Evolutionary conservation across 768 basidiomycete genomes (phyloP), one percentile per base, ranked within the genome.

Genomic region (Kwoniella europaea): DNA sequence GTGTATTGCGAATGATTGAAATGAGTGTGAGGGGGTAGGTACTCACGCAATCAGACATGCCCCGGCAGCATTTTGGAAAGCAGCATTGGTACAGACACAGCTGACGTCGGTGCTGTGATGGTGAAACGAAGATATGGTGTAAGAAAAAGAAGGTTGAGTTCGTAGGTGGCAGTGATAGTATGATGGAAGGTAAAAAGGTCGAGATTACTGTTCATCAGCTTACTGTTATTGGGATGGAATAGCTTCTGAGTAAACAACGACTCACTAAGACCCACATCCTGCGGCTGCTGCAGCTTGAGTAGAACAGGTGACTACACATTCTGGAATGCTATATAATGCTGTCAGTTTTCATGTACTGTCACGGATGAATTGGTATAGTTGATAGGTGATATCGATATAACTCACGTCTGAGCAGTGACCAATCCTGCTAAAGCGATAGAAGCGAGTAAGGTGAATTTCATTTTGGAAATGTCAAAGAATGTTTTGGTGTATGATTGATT

Each of bases 11-110:
- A 22, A 42, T 53, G 4, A 65, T 27, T 27, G 27, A 27, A 27
- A 27, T 2, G 27, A 27, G 27, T 27, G 35, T 35, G 29, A 6
- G 29, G 10, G 0, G 50, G 20, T 13, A 63, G 24, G 0, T 10
- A 77, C 79, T 76, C 63, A 80, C 79, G 79, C 71, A 16, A 61
- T 27, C 16, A 80, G 65, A 70, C 79, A 80, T 6, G 71, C 67
- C 3, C 67, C 66, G 35, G 79, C 79, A 22, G 56, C 55, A 59
- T 74, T 76, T 63, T 78, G 78, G 77, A 82, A 82, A 7, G 68
- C 69, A 22, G 79, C 76, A 50, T 59, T 73, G 42, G 73, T 69
- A 61, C 81, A 82, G 64, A 80, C 74, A 72, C 81, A 82, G n/a
- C 67, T 54, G 59, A 68, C 60, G 66, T 82, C 77, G 67, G 74